Conservation (phyloP, 139 green algal species). For the Mychonastes homosphaera region DNA sequence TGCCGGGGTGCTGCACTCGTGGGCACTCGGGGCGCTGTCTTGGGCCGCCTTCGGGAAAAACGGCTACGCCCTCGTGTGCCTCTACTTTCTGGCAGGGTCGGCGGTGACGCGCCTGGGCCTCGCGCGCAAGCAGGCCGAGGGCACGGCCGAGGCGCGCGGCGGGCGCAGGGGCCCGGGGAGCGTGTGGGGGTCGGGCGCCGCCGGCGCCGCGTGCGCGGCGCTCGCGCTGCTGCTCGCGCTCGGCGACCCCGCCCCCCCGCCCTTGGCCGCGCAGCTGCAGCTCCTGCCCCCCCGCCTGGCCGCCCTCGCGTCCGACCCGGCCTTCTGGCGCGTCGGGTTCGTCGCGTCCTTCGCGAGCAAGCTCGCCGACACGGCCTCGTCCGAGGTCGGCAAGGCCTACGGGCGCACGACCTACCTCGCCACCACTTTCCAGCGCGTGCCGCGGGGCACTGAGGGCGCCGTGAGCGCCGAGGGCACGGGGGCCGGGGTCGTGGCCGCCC, state of each 20-base stretch:
- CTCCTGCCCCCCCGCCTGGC: background rate
- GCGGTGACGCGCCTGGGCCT: constrained; percentile 44
- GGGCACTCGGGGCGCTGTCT: constrained; percentile 59
- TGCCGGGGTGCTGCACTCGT: constrained; percentile 52
- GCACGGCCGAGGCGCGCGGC: constrained; percentile 83
- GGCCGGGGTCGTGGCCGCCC: constrained; percentile 58
- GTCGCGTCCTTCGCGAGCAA: constrained; percentile 61
- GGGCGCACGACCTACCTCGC: constrained; percentile 83
- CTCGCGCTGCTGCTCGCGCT: too few species aligned
- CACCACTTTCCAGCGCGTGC: constrained; percentile 69
- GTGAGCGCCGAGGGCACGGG: constrained; percentile 87
- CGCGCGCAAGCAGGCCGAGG: constrained; percentile 82
- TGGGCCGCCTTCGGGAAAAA: constrained; percentile 72
- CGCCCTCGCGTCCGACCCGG: too few species aligned
- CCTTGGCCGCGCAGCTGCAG: background rate
- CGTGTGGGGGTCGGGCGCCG: constrained; percentile 85
- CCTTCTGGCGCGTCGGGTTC: constrained; percentile 25
- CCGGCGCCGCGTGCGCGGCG: constrained; percentile 58
- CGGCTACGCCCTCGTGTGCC: constrained; percentile 76
- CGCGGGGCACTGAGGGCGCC: constrained; percentile 88
- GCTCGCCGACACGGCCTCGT: constrained; percentile 87
- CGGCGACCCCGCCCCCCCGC: too few species aligned
- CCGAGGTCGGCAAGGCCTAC: constrained; percentile 94
- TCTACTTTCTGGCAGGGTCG: constrained; percentile 90
- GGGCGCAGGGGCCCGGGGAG: constrained; percentile 63